Evolutionary conservation across 768 basidiomycete species (phyloP), one percentile per base, ranked within the genome.

Genomic region (Leccinum variicolor): DNA sequence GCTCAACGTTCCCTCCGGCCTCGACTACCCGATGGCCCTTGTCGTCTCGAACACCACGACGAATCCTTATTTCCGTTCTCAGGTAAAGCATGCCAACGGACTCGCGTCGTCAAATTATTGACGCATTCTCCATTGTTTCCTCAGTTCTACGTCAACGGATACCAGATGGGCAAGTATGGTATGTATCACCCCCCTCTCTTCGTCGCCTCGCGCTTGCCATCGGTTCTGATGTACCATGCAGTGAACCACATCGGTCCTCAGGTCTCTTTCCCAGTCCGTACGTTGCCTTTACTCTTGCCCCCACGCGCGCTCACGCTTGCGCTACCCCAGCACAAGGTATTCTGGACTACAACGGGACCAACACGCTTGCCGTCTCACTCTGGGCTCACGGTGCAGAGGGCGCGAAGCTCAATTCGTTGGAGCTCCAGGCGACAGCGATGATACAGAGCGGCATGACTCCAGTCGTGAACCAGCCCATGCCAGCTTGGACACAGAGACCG

Each of bases 11-110:
- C 78, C 81, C 3, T 50, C 69, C 1, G 77, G 77, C 11, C 71
- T 81, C 15, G 80, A 82, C 62, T 82, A 79, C 60, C 81, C 81
- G 25, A 64, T 82, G 56, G 69, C 80, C 3, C 60, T 81, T 47
- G 75, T 77, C 7, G 60, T 77, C 31, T 74, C 76, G n/a, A 79
- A 81, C 57, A 71, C 71, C n/a, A 79, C 78, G 3, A 62, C 61
- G n/a, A 77, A 75, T 48, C 72, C 79, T 39, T 64, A 75, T 59
- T 80, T 77, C 70, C 77, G 80, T 21, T 71, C 54, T 41, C 65
- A 67, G 59, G 67, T 67, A 59, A 59, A 43, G 21, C n/a, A 28
- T 39, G 4, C 8, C 4, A 11, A 4, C 26, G 17, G 29, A 11
- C 26, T 29, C 15, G 11, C n/a, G n/a, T 11, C 45, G 17, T 11